These are phyloP conservation scores for Fusarium tanahbumbuense DNA, from an alignment of 2,329 filamentous ascomycete genomes.

Conservation along the genomic window DNA sequence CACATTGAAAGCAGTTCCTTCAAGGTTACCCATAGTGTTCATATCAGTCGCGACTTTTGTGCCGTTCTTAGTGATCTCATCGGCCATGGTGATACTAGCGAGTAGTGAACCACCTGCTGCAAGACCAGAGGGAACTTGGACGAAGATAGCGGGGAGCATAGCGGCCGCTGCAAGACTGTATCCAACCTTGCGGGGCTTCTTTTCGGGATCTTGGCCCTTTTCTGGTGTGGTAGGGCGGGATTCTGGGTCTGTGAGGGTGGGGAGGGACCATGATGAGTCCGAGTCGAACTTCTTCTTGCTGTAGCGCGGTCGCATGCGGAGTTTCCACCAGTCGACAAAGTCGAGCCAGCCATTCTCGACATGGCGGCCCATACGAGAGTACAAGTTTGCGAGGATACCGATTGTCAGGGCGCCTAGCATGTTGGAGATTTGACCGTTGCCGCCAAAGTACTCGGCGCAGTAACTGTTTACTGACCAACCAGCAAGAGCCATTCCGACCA, in stretches of 20 bases:
- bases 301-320: constrained; percentile 54
- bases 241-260: constrained; percentile 50
- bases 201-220: constrained; percentile 42
- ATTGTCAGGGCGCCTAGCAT: constrained; percentile 81
- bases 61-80: constrained; percentile 62
- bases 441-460: constrained; percentile 72
- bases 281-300: constrained; percentile 45
- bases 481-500: constrained; percentile 77
- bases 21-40: constrained; percentile 48
- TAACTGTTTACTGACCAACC: constrained; percentile 84
- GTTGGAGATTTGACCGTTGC: constrained; percentile 80
- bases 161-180: constrained; percentile 86
- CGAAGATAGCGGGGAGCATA: constrained; percentile 88
- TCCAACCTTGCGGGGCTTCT: constrained; percentile 62
- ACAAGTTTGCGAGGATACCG: constrained; percentile 82
- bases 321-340: constrained; percentile 62
- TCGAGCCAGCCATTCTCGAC: constrained; percentile 67
- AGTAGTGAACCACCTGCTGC: constrained; percentile 70
- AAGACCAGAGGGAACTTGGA: constrained; percentile 72
- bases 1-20: constrained; percentile 64
- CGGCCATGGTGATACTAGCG: constrained; percentile 67
- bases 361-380: constrained; percentile 74
- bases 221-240: constrained; percentile 43
- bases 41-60: constrained; percentile 47
- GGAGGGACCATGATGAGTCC: constrained; percentile 49